A percentile compares a stretch with the other conserved stretches of the same genome.
Conservation (phyloP, 495 filamentous ascomycete species). For the Pseudomonodictys pantanalensis region DNA sequence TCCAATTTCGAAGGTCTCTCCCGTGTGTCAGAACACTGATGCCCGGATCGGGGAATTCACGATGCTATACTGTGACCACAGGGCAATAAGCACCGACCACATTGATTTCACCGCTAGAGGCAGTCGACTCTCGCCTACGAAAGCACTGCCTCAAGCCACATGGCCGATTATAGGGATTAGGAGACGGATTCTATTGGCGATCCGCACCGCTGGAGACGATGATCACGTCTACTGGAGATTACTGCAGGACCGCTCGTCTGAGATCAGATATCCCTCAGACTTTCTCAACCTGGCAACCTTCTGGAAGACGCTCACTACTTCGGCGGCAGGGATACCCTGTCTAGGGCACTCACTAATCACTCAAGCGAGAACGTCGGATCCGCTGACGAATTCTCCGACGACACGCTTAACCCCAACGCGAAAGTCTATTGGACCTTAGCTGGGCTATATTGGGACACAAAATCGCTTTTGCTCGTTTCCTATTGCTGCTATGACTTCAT, state of each 20-base stretch:
- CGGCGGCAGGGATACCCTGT: slow-evolving; percentile 1
- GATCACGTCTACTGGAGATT: slow-evolving; percentile 10
- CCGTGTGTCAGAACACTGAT: background rate
- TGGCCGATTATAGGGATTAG: slow-evolving; percentile 14
- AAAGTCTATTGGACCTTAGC: slow-evolving; percentile 13
- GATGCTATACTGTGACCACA: background rate
- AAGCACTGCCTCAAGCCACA: slow-evolving; percentile 16
- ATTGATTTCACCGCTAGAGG: background rate
- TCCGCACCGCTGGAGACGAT: slow-evolving; percentile 5
- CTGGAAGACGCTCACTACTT: slow-evolving; percentile 10
- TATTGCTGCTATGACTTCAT: slow-evolving; percentile 29
- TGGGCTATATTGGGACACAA: slow-evolving; percentile 14
- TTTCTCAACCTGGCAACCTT: slow-evolving; percentile 11
- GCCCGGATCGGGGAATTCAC: background rate
- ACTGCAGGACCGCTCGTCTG: slow-evolving; percentile 21
- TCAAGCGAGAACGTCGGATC: slow-evolving; percentile 17
- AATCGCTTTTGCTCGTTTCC: background rate
- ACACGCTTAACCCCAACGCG: background rate
- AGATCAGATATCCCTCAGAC: slow-evolving; percentile 13
- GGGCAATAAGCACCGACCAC: slow-evolving; percentile 11
- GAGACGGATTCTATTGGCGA: background rate
- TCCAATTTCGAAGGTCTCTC: background rate
- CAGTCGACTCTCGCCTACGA: slow-evolving; percentile 10
- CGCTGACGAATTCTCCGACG: slow-evolving; percentile 27
- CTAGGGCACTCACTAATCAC: slow-evolving; percentile 11